Percentiles rank a stretch among this genome's conserved stretches.
These are phyloP conservation scores for Russula vinacea DNA, from an alignment of 768 basidiomycete species.

Conservation along the genomic window DNA sequence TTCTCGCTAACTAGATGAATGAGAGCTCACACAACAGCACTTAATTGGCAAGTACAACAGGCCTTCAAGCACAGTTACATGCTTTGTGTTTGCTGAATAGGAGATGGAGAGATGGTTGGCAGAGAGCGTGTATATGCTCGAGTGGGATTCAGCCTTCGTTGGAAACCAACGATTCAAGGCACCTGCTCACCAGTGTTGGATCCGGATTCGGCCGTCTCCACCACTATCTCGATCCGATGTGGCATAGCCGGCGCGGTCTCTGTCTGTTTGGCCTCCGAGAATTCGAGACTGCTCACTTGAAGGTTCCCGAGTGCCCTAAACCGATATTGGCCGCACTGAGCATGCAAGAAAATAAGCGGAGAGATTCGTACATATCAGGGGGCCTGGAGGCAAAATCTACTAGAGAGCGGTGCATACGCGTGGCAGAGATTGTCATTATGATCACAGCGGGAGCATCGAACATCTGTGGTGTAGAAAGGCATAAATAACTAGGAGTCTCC, in stretches of 20 bases:
- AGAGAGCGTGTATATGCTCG: too few species aligned
- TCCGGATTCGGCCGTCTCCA: not conserved
- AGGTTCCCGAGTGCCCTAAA: not conserved
- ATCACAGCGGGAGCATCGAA: not conserved
- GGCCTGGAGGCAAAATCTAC: not conserved
- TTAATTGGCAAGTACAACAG: too few species aligned
- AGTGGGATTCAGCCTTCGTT: too few species aligned
- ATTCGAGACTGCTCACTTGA: not conserved
- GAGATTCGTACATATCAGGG: not conserved
- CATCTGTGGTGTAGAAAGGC: not conserved
- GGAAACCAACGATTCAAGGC: too few species aligned
- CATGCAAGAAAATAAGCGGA: not conserved
- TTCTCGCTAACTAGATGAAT: too few species aligned
- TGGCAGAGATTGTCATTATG: not conserved
- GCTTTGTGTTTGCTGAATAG: not conserved
- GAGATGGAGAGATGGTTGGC: not conserved
- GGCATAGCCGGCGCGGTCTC: not conserved
- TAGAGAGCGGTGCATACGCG: constrained; percentile 1
- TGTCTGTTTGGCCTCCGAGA: not conserved
- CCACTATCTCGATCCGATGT: not conserved
- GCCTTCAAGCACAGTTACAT: not conserved
- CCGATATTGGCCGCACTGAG: not conserved
- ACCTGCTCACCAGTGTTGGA: not conserved
- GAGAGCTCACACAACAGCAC: too few species aligned
- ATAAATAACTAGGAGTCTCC: not conserved